Evolutionary conservation across 345 rosid species (phyloP), one percentile per base, ranked within the genome.

Genomic region (Bruguiera sexangula): DNA sequence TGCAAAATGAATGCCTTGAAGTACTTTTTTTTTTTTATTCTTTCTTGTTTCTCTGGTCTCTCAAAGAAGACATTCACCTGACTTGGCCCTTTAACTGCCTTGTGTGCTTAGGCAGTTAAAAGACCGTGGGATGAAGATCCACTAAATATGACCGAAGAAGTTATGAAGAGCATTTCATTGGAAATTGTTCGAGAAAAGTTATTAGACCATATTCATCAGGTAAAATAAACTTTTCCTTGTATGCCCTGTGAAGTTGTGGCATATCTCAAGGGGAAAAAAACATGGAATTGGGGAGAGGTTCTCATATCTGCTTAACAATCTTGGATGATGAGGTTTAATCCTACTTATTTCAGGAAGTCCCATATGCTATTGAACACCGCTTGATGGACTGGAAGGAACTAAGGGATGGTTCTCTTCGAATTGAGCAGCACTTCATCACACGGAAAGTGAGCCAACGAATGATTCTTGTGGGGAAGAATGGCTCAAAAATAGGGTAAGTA

Each of bases 81-180:
- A 82, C 69, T 68, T 60, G 69, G 67, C 63, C 77, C 63, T 60
- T 64, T 63, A 64, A 69, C 61, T 76, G n/a, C 50, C 75, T 79
- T 67, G 67, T 21, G 54, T 76, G n/a, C 60, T 53, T 85, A 94
- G 88, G 96, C 99, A 78, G 89, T 92, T 21, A 81, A 85, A 82
- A 90, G 93, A 71, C 96, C 91, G 52, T 92, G 98, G 97, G 96
- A 87, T 78, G 99, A 87, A 82, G 96, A 95, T 80, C 85, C 96
- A 30, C 56, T 85, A 9, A 69, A 82, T 22, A 88, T 92, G 96
- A 86, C 88, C 68, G 92, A 88, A 82, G 96, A 95, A 85, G 84
- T 84, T 65, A 81, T 90, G 94, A 92, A 95, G 80, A 88, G 83
- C 76, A 85, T 92, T 43, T 87, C 99, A 59, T 71, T 95, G 69